Conservation (phyloP, 371 early-diverging fungal species). For the Apophysomyces variabilis region DNA sequence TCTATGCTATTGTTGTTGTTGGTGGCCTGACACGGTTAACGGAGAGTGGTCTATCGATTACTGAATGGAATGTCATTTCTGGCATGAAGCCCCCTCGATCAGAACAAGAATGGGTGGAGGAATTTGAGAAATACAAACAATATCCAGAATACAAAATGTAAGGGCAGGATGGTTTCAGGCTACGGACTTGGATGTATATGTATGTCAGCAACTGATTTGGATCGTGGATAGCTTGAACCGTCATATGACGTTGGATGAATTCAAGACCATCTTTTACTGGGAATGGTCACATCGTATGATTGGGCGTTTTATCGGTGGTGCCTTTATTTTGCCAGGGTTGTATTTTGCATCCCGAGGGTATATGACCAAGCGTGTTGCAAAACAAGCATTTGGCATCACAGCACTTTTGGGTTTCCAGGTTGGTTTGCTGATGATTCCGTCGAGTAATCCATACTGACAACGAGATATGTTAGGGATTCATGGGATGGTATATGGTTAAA, state of each 20-base stretch:
- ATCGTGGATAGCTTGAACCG: conserved; percentile 74
- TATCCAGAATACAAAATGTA: conserved; percentile 95
- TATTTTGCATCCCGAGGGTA: conserved; percentile 84
- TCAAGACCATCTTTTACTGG: conserved; percentile 96
- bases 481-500: conserved; percentile 99
- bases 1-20: conserved; percentile 93
- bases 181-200: no score
- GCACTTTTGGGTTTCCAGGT: conserved; percentile 86
- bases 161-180: conserved; percentile 16
- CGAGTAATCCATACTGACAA: no score
- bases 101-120: conserved; percentile 86
- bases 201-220: no score
- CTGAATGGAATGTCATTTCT: conserved; percentile 94
- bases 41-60: conserved; percentile 95
- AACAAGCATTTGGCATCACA: conserved; percentile 76
- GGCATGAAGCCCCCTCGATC: conserved; percentile 93
- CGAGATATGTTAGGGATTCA: conserved; percentile 65
- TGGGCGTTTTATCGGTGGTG: conserved; percentile 91
- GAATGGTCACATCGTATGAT: conserved; percentile 97
- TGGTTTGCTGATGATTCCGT: conserved; percentile 15
- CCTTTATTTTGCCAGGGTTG: conserved; percentile 84
- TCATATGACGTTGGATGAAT: conserved; percentile 87
- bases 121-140: conserved; percentile 97
- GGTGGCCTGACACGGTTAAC: conserved; percentile 97
- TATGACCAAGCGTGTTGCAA: conserved; percentile 72